phyloP scores from a whole-genome alignment of 2,329 filamentous ascomycete species.

The Cladorrhinum sp. region DNA sequence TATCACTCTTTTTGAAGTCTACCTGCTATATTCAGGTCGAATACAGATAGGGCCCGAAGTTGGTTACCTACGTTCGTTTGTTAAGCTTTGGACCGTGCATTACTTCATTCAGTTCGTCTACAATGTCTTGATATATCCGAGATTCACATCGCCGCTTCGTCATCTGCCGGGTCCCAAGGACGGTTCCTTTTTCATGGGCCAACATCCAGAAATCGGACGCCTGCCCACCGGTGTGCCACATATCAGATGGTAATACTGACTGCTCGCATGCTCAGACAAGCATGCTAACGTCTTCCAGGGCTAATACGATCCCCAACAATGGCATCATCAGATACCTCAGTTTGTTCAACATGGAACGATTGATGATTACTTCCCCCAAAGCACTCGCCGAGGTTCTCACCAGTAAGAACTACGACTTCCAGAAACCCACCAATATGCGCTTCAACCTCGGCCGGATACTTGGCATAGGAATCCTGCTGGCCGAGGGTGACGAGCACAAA shows the following conservation, averaged over 20 bases:
- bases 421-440: conserved; percentile 57
- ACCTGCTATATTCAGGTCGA: conserved; percentile 30
- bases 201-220: conserved; percentile 40
- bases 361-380: conserved; percentile 61
- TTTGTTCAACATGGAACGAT: conserved; percentile 59
- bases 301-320: conserved; percentile 60
- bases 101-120: conserved; percentile 39
- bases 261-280: not conserved
- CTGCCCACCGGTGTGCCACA: conserved; percentile 44
- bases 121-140: conserved; percentile 47
- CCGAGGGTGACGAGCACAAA: conserved; percentile 90
- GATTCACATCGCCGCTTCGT: conserved; percentile 48
- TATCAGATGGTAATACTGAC: conserved; percentile 44
- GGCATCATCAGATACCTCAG: conserved; percentile 67
- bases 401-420: conserved; percentile 66
- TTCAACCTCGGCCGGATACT: conserved; percentile 60
- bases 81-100: conserved; percentile 36
- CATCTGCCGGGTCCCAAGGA: conserved; percentile 44
- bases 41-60: conserved; percentile 32
- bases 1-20: conserved; percentile 33
- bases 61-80: conserved; percentile 36
- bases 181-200: conserved; percentile 48
- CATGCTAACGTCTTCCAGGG: conserved; percentile 43
- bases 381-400: conserved; percentile 68
- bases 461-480: conserved; percentile 70